A percentile compares a stretch with the other conserved stretches of the same genome.
These are phyloP conservation scores for Fusarium redolens DNA, from an alignment of 2,329 filamentous ascomycete species.

Conservation along the genomic window DNA sequence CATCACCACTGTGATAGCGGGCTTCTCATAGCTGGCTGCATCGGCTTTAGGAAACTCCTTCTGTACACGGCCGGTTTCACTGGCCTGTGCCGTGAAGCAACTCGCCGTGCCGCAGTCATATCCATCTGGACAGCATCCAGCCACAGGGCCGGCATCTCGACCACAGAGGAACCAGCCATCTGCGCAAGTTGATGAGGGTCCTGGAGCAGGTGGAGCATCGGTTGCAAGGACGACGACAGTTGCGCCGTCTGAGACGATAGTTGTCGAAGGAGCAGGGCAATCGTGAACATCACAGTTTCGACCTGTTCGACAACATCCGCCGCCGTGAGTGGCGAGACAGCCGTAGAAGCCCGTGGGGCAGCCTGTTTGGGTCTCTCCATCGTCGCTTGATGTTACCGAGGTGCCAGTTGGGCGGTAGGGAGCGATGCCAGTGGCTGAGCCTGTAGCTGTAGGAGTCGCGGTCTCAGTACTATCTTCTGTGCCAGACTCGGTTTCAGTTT, in stretches of 20 bases:
- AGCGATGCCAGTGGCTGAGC: constrained; percentile 52
- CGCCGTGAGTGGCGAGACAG: constrained; percentile 85
- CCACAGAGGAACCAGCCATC: constrained; percentile 82
- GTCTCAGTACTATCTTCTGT: constrained; percentile 10
- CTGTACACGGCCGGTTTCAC: constrained; percentile 66
- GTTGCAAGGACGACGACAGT: constrained; percentile 76
- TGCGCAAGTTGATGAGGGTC: constrained; percentile 69
- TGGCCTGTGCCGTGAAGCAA: constrained; percentile 69
- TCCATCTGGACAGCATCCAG: constrained; percentile 86
- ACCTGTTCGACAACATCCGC: constrained; percentile 87
- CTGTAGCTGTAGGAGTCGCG: constrained; percentile 50
- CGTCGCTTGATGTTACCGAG: constrained; percentile 48
- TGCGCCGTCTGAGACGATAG: constrained; percentile 73
- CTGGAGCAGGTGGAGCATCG: constrained; percentile 58
- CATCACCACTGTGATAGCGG: constrained; percentile 19
- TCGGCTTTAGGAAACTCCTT: constrained; percentile 59
- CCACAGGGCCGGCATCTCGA: constrained; percentile 66
- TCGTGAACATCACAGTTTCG: constrained; percentile 85
- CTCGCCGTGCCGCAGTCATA: constrained; percentile 79
- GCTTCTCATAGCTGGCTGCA: neutral
- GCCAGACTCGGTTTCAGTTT: neutral
- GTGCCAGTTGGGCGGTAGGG: constrained; percentile 61
- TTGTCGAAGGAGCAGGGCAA: constrained; percentile 74
- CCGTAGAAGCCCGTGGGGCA: constrained; percentile 95
- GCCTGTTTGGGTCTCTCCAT: constrained; percentile 52